These are phyloP conservation scores for Collariella sp. DNA, from an alignment of 495 filamentous ascomycete species.

Conservation along the genomic window DNA sequence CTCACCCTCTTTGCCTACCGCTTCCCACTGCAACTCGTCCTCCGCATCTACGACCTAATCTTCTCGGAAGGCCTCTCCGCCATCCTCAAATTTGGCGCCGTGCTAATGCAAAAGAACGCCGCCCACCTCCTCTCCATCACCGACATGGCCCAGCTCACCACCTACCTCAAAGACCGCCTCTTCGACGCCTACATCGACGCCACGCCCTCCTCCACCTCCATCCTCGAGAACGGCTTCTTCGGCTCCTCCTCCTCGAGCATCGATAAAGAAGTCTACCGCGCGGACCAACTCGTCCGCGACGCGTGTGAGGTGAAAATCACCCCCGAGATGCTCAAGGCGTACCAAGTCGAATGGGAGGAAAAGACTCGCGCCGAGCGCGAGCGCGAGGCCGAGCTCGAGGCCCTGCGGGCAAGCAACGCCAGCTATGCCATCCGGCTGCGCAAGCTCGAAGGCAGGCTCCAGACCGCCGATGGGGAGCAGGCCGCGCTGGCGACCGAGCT, in stretches of 20 bases:
- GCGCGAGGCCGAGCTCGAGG: slow-evolving; percentile 74
- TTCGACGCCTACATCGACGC: slow-evolving; percentile 98
- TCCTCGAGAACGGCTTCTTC: slow-evolving; percentile 96
- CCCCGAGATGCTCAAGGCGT: slow-evolving; percentile 65
- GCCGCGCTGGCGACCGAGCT: slow-evolving; percentile 84
- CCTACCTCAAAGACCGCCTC: slow-evolving; percentile 82
- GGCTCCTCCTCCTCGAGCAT: slow-evolving; percentile 72
- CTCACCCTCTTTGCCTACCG: slow-evolving; percentile 98
- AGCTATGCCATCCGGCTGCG: slow-evolving; percentile 64
- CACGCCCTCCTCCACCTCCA: slow-evolving; percentile 72
- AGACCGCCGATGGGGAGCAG: slow-evolving; percentile 88
- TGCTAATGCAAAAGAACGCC: slow-evolving; percentile 90
- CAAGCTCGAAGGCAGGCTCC: slow-evolving; percentile 73
- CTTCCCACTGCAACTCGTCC: slow-evolving; percentile 90
- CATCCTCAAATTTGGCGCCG: slow-evolving; percentile 88
- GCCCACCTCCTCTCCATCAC: slow-evolving; percentile 70
- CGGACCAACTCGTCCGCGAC: slow-evolving; percentile 87
- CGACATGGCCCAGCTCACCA: slow-evolving; percentile 80
- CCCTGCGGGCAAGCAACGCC: slow-evolving; percentile 54
- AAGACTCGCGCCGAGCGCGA: slow-evolving; percentile 68
- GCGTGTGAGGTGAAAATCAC: slow-evolving; percentile 86
- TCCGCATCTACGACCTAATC: slow-evolving; percentile 94
- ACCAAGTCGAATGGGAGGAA: slow-evolving; percentile 88
- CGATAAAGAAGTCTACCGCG: slow-evolving; percentile 92
- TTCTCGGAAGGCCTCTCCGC: slow-evolving; percentile 89